A percentile compares a stretch with the other conserved stretches of the same genome.
Conservation (phyloP, 2,329 filamentous ascomycete species). For the Paraconiothyrium brasiliense region DNA sequence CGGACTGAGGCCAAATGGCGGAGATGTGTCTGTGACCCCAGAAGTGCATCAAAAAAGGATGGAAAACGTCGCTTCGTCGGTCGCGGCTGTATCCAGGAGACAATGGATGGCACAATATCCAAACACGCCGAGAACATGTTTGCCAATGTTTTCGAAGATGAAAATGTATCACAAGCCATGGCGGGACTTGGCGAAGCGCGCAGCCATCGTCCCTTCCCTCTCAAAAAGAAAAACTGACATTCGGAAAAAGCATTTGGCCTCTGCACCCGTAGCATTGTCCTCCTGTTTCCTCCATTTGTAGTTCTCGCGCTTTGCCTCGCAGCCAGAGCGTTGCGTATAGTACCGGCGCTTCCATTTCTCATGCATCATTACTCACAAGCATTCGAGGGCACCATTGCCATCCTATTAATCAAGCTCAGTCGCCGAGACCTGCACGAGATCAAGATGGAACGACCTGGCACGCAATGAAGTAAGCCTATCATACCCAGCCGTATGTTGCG, state of each 20-base stretch:
- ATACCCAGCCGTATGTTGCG: no score
- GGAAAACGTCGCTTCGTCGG: background rate
- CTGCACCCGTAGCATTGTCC: background rate
- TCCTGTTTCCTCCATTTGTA: background rate
- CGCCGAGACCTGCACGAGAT: background rate
- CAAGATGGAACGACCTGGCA: background rate
- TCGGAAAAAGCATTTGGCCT: background rate
- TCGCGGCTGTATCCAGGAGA: background rate
- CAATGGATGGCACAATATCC: background rate
- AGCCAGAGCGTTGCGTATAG: background rate
- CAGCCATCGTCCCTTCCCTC: background rate
- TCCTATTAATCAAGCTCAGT: background rate
- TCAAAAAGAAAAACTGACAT: background rate
- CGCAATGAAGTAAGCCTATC: no score
- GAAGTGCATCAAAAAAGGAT: background rate
- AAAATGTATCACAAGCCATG: background rate
- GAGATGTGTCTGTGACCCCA: background rate
- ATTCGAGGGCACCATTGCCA: background rate
- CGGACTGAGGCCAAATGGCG: background rate
- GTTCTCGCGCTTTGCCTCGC: background rate
- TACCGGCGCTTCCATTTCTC: background rate
- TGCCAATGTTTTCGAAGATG: background rate
- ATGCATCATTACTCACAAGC: background rate
- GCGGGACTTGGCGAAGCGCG: background rate
- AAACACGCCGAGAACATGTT: no score